A percentile compares a stretch with the other conserved stretches of the same genome.
phyloP scores from a whole-genome alignment of 2,329 filamentous ascomycete genomes.

The Furcasterigmium sp. region DNA sequence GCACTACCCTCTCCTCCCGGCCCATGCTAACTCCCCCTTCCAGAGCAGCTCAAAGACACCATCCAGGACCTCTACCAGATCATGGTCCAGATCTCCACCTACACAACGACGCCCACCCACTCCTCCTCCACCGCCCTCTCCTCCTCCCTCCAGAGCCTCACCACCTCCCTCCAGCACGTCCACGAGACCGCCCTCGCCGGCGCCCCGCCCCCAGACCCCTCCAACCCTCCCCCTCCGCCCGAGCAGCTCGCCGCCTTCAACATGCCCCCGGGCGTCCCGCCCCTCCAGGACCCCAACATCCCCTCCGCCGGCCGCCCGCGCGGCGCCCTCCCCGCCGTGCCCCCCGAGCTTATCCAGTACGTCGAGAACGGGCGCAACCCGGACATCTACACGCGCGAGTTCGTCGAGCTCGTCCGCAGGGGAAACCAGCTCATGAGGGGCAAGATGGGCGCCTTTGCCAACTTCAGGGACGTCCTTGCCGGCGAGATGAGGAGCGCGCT shows the following conservation, averaged over 20 bases:
- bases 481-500: conserved; percentile 50
- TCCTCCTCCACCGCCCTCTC: conserved; percentile 4
- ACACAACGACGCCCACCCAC: conserved; percentile 37
- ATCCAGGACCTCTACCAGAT: conserved; percentile 61
- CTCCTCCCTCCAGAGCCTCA: conserved; percentile 30
- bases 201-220: conserved; percentile 7
- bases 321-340: conserved; percentile 43
- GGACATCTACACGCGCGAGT: conserved; percentile 70
- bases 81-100: conserved; percentile 57
- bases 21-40: not conserved
- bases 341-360: conserved; percentile 61
- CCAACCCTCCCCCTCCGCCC: conserved; percentile 2
- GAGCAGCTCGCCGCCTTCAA: conserved; percentile 11
- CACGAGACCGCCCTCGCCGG: conserved; percentile 32
- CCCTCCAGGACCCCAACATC: conserved; percentile 31
- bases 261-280: conserved; percentile 52
- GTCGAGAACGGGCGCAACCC: conserved; percentile 68
- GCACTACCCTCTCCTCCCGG: not conserved
- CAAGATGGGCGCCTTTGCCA: conserved; percentile 55
- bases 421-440: conserved; percentile 63
- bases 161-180: conserved; percentile 29
- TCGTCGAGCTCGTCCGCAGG: conserved; percentile 62
- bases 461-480: conserved; percentile 59
- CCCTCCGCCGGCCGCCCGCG: conserved; percentile 8
- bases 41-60: conserved; percentile 55